Percentiles rank a stretch among this genome's conserved stretches.
These are phyloP conservation scores for Arthrinium puccinioides DNA, from an alignment of 2,329 filamentous ascomycete genomes.

Conservation along the genomic window DNA sequence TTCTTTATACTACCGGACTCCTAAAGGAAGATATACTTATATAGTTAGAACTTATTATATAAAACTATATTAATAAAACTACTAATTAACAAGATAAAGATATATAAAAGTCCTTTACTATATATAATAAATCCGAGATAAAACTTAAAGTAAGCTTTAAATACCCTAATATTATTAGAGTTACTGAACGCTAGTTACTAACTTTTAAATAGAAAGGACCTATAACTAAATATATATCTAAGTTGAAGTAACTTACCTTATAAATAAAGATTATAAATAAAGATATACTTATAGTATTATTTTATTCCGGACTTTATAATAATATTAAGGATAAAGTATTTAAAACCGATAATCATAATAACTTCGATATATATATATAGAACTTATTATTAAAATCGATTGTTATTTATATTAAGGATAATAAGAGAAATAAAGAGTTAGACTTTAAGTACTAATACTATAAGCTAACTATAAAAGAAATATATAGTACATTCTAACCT, in stretches of 20 bases:
- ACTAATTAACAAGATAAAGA: neutral
- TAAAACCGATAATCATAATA: too few relatives aligned
- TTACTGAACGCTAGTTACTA: neutral
- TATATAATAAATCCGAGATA: neutral
- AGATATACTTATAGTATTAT: neutral
- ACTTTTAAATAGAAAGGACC: neutral
- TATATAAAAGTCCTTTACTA: neutral
- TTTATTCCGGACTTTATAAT: too few relatives aligned
- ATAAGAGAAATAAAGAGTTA: neutral
- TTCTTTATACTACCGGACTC: too few relatives aligned
- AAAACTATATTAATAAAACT: neutral
- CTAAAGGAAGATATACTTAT: neutral
- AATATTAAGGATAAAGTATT: too few relatives aligned
- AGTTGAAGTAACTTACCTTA: neutral
- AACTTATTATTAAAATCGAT: too few relatives aligned
- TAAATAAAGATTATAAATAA: neutral
- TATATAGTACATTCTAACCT: too few relatives aligned
- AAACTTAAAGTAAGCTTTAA: too few relatives aligned
- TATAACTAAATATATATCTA: neutral
- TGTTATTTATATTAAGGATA: too few relatives aligned
- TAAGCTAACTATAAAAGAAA: too few relatives aligned
- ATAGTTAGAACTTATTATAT: neutral
- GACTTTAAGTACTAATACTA: too few relatives aligned
- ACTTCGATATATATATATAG: too few relatives aligned
- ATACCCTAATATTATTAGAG: neutral